Percentiles rank a stretch among this genome's conserved stretches.
Conservation (phyloP, 495 filamentous ascomycete genomes). For the Letharia lupina region DNA sequence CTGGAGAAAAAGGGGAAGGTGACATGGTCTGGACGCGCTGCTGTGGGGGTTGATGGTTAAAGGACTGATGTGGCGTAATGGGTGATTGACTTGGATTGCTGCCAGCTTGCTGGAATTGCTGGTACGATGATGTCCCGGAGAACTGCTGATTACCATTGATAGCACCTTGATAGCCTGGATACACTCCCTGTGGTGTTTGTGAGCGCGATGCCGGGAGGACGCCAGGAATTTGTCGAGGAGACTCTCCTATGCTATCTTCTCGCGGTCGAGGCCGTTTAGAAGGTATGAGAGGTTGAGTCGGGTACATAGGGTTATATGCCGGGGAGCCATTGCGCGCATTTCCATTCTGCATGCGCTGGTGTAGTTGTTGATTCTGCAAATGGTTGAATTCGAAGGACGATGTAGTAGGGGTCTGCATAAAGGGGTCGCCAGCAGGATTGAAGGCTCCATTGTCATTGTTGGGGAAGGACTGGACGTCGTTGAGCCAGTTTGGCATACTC, state of each 20-base stretch:
- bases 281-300: constrained; percentile 73
- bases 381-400: constrained; percentile 53
- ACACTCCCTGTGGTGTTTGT: constrained; percentile 72
- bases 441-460: constrained; percentile 75
- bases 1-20: constrained; percentile 82
- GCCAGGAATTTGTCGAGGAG: constrained; percentile 67
- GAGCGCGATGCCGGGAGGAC: constrained; percentile 76
- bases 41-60: constrained; percentile 53
- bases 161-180: constrained; percentile 54
- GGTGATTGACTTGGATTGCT: constrained; percentile 82
- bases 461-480: constrained; percentile 60
- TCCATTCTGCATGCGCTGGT: constrained; percentile 73
- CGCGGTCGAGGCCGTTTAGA: constrained; percentile 75
- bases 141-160: constrained; percentile 49
- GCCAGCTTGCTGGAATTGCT: constrained; percentile 74
- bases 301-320: constrained; percentile 67
- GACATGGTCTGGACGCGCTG: constrained; percentile 84
- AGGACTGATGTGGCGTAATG: constrained; percentile 68
- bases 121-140: constrained; percentile 57
- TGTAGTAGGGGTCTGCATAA: constrained; percentile 40
- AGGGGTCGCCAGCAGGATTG: constrained; percentile 49
- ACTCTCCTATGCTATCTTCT: constrained; percentile 76
- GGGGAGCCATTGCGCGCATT: constrained; percentile 72
- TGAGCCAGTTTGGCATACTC: constrained; percentile 65
- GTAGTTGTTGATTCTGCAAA: constrained; percentile 42